Percentiles rank a stretch among this genome's conserved stretches.
Conservation (phyloP, 495 filamentous ascomycete species). For the Penicillium atrosanguineum region DNA sequence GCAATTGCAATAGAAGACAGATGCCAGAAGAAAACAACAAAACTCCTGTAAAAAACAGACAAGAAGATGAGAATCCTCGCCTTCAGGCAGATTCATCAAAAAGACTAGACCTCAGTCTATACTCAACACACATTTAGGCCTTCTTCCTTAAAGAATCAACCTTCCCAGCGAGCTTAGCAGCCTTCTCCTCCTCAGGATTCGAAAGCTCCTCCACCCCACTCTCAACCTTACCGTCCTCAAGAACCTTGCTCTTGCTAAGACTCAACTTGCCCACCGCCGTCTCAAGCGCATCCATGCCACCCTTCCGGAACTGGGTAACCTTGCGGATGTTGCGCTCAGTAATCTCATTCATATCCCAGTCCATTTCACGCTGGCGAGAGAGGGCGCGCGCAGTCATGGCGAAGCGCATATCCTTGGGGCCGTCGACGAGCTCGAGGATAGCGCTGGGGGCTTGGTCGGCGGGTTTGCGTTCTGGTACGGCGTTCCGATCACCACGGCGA, state of each 20-base stretch:
- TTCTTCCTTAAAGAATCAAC: conserved; percentile 4
- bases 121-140: background rate
- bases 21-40: conserved; percentile 22
- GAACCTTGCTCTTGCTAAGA: conserved; percentile 14
- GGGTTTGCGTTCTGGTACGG: conserved; percentile 21
- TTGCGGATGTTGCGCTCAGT: conserved; percentile 78
- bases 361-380: conserved; percentile 55
- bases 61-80: conserved; percentile 6
- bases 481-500: conserved; percentile 16
- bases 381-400: conserved; percentile 83
- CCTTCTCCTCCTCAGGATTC: conserved; percentile 10
- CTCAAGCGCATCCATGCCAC: conserved; percentile 67
- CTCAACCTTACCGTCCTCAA: conserved; percentile 1
- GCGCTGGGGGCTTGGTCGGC: conserved; percentile 81
- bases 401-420: conserved; percentile 92
- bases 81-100: background rate
- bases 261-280: conserved; percentile 64
- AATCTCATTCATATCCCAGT: conserved; percentile 53
- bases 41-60: conserved; percentile 26
- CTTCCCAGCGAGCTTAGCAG: conserved; percentile 9
- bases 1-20: conserved; percentile 18
- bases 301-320: conserved; percentile 72
- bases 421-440: conserved; percentile 95
- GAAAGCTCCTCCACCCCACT: conserved; percentile 4
- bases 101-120: background rate